phyloP scores from a whole-genome alignment of 140 eudicot genomes.

The Ambrosia hybrid region DNA sequence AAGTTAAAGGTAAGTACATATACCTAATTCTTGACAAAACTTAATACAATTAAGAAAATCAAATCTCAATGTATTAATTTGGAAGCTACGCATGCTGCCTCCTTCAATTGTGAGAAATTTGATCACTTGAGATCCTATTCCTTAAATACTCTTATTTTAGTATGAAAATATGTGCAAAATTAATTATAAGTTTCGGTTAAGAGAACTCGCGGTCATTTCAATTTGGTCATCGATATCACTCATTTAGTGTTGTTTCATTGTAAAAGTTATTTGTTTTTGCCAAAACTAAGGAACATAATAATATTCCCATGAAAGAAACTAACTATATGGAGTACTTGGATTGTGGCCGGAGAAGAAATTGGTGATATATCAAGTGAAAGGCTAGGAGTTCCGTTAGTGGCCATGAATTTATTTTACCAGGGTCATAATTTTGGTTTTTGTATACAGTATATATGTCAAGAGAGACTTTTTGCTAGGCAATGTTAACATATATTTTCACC shows the following conservation, averaged over 20 bases:
- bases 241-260: background rate
- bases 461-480: no score
- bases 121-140: background rate
- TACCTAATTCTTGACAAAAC: no score
- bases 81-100: no score
- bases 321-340: background rate
- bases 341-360: background rate
- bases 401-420: no score
- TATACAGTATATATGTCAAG: no score
- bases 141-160: background rate
- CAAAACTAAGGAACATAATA: background rate
- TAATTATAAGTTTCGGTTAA: background rate
- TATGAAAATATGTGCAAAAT: background rate
- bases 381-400: no score
- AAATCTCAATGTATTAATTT: no score
- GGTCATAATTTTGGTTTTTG: no score
- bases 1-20: background rate
- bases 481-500: no score
- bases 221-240: background rate
- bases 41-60: no score
- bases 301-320: background rate
- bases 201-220: background rate
- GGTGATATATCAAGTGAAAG: background rate
- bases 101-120: background rate
- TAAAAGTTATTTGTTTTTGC: background rate